Base-by-base conservation (phyloP, 495 filamentous ascomycete genomes). In the Trichocladium uniseriatum region DNA sequence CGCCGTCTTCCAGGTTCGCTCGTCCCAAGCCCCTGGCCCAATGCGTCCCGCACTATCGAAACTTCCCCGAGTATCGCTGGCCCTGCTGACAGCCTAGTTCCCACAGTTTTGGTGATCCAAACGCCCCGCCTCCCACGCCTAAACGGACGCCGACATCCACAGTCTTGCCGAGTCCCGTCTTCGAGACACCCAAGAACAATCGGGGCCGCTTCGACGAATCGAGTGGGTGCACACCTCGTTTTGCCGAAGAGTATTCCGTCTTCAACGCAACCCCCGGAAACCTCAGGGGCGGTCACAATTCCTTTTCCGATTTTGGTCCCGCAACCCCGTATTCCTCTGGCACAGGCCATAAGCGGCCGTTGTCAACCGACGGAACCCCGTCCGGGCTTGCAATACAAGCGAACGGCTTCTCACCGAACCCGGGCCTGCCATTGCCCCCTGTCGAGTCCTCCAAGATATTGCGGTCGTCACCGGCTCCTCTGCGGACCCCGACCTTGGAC, bases 41-140 rank as follows among this genome's bases (percentile, higher is more conserved):
- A 52, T 54, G 41, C 44, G 39, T 39, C 45, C 48, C 18, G 15
- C 7, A 29, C 46, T 38, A n/a, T 41, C 11, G 37, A n/a, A n/a
- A n/a, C n/a, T n/a, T n/a, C n/a, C n/a, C n/a, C n/a, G n/a, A 27
- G 37, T 24, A 29, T 59, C 38, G 52, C 57, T 52, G 51, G 54
- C 48, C 41, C 39, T 56, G 55, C 60, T 68, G 52, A 66, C 38
- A 51, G 51, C 31, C 40, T 28, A 13, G 48, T 48, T 54, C 31
- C 32, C 70, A 65, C 57, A 87, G 83, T 77, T 86, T 86, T 80
- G 83, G 75, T 76, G 80, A 83, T 74, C 77, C 80, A 66, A 80
- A 80, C 76, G 81, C 79, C 74, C 79, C 84, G 72, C 84, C 85
- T 63, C 82, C 82, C 46, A 88, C 85, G 48, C 84, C 84, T 19